These are phyloP conservation scores for Colletotrichum ledebouriae DNA, from an alignment of 2,329 filamentous ascomycete genomes.

Conservation along the genomic window DNA sequence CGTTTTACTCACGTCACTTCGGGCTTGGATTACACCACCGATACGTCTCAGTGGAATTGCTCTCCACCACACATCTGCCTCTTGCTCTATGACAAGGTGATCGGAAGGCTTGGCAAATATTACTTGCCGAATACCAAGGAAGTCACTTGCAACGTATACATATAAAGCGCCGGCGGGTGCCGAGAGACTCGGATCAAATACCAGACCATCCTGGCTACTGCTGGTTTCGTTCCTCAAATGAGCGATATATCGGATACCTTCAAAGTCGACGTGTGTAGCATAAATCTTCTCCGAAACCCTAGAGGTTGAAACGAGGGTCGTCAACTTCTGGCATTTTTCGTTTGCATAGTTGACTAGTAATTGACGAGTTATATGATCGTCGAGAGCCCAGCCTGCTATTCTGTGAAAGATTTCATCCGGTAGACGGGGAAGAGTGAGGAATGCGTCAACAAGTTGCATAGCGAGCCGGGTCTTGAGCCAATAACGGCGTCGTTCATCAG, in stretches of 20 bases:
- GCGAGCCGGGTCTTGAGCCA: too few relatives aligned
- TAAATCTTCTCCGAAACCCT: too few relatives aligned
- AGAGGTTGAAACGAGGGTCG: too few relatives aligned
- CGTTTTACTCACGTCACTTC: conserved; percentile 2
- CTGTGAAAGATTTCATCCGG: too few relatives aligned
- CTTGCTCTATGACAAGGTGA: conserved; percentile 1
- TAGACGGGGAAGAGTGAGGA: too few relatives aligned
- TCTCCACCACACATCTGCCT: conserved; percentile 18
- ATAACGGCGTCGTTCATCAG: too few relatives aligned
- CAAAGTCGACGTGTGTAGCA: conserved; percentile 11
- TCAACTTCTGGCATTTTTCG: too few relatives aligned
- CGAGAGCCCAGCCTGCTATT: too few relatives aligned
- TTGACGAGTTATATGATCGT: too few relatives aligned
- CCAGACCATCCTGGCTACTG: background rate
- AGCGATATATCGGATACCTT: conserved; percentile 25
- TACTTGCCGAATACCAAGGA: conserved; percentile 17
- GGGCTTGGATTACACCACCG: background rate
- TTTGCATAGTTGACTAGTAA: too few relatives aligned
- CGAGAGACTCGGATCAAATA: conserved; percentile 19
- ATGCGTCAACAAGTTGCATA: too few relatives aligned
- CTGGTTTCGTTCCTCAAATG: conserved; percentile 13
- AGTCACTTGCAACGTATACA: conserved; percentile 14
- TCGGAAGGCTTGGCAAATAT: conserved; percentile 13
- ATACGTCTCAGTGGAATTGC: conserved; percentile 2
- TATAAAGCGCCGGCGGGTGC: conserved; percentile 6